phyloP scores from a whole-genome alignment of 805 yeast genomes.

The Torulaspora indica region DNA sequence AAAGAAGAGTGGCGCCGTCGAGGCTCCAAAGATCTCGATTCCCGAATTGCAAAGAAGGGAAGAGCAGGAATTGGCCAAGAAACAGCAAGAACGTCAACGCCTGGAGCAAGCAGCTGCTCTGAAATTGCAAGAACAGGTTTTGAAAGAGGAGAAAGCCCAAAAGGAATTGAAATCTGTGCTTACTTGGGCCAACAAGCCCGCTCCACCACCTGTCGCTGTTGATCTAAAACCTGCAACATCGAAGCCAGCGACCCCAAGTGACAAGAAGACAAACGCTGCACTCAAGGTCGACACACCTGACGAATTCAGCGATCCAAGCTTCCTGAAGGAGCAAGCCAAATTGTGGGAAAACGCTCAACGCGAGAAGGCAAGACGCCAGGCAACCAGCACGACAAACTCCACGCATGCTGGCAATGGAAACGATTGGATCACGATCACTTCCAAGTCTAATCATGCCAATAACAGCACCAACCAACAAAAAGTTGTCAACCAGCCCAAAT shows the following conservation, averaged over 20 bases:
- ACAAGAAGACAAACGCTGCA: slow-evolving; percentile 3
- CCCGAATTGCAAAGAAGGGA: slow-evolving; percentile 22
- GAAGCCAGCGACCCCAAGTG: slow-evolving; percentile 1
- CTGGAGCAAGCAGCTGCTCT: slow-evolving; percentile 19
- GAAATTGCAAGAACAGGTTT: slow-evolving; percentile 21
- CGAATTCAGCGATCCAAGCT: slow-evolving; percentile 26
- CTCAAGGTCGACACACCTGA: slow-evolving; percentile 8
- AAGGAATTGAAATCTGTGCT: slow-evolving; percentile 23
- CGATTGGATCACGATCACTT: slow-evolving; percentile 34
- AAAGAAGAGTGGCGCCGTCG: slow-evolving; percentile 17
- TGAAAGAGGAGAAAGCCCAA: slow-evolving; percentile 22
- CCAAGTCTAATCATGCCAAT: slow-evolving; percentile 27
- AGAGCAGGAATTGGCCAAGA: slow-evolving; percentile 18
- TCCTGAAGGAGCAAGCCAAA: slow-evolving; percentile 33
- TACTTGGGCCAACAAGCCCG: slow-evolving; percentile 31
- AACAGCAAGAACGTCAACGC: slow-evolving; percentile 16
- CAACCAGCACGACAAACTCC: slow-evolving; percentile 50
- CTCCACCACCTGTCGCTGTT: slow-evolving; percentile 14
- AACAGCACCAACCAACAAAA: slow-evolving; percentile 16
- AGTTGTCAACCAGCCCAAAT: slow-evolving; percentile 20
- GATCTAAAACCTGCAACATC: slow-evolving; percentile 22
- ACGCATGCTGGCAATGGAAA: slow-evolving; percentile 17
- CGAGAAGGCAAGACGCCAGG: slow-evolving; percentile 60
- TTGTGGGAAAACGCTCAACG: slow-evolving; percentile 56
- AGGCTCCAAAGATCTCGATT: slow-evolving; percentile 22